Percentiles rank a stretch among this genome's conserved stretches.
phyloP scores from a whole-genome alignment of 164 flowering plant genomes.

The Vitis riparia region DNA sequence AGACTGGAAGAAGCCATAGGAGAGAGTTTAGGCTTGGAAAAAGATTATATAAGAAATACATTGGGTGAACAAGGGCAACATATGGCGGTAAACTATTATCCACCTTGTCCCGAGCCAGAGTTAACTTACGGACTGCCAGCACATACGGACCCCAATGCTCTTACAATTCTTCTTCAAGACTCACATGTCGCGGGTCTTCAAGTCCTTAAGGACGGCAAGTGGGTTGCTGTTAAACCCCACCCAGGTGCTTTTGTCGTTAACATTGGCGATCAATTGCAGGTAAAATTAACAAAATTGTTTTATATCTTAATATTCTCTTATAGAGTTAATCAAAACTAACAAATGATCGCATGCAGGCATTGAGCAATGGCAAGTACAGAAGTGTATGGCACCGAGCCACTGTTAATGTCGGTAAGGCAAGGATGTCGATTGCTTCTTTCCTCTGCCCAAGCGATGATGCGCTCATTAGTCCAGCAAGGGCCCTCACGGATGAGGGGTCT shows the following conservation, averaged over 20 bases:
- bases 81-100: constrained; percentile 40
- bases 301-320: not conserved
- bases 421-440: constrained; percentile 23
- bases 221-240: constrained; percentile 20
- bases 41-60: constrained; percentile 35
- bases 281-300: not conserved
- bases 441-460: constrained; percentile 14
- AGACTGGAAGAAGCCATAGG: constrained; percentile 42
- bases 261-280: constrained; percentile 28
- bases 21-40: constrained; percentile 48
- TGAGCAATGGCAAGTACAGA: constrained; percentile 25
- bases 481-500: constrained; percentile 20
- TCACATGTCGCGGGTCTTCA: constrained; percentile 20
- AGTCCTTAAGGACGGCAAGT: constrained; percentile 22
- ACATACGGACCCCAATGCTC: constrained; percentile 19
- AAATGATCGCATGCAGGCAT: constrained; percentile 5
- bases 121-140: constrained; percentile 22
- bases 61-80: constrained; percentile 58
- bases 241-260: constrained; percentile 21
- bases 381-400: constrained; percentile 27
- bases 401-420: constrained; percentile 4
- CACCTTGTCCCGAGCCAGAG: constrained; percentile 33
- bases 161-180: constrained; percentile 14
- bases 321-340: not conserved
- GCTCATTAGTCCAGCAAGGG: constrained; percentile 1